A percentile compares a stretch with the other conserved stretches of the same genome.
These are phyloP conservation scores for Blastobotrys malaysiensis DNA, from an alignment of 1,139 yeast genomes.

Conservation along the genomic window DNA sequence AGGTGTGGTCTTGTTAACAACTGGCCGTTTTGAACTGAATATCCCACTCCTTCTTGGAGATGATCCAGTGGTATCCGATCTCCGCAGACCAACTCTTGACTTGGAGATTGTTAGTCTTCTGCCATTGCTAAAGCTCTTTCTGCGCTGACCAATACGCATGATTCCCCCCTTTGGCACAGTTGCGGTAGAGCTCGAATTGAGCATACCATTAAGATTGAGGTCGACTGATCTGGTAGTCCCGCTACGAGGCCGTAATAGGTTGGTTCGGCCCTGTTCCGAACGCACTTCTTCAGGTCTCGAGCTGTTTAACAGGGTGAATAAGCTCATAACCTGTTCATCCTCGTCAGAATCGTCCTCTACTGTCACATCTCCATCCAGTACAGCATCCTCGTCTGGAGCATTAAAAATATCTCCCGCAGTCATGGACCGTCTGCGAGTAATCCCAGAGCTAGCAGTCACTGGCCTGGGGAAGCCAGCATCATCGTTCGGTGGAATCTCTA, in stretches of 20 bases:
- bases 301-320: conserved; percentile 22
- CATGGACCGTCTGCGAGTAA: neutral
- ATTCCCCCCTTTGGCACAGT: conserved; percentile 15
- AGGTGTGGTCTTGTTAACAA: conserved; percentile 9
- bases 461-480: conserved; percentile 3
- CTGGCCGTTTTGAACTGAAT: neutral
- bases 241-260: conserved; percentile 25
- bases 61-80: conserved; percentile 3
- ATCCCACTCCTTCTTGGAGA: conserved; percentile 1
- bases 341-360: conserved; percentile 13
- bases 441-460: neutral
- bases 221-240: conserved; percentile 22
- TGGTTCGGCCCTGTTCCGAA: conserved; percentile 1
- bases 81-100: conserved; percentile 8
- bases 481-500: conserved; percentile 54
- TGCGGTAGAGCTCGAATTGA: neutral
- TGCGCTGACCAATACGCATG: conserved; percentile 25
- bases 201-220: neutral
- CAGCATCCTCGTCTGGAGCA: neutral
- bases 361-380: neutral
- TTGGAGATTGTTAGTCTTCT: conserved; percentile 6
- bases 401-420: neutral
- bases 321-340: conserved; percentile 26
- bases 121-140: conserved; percentile 20
- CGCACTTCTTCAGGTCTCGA: neutral